A percentile compares a stretch with the other conserved stretches of the same genome.
These are phyloP conservation scores for Aspergillus arachidicola DNA, from an alignment of 2,329 filamentous ascomycete genomes.

Conservation along the genomic window DNA sequence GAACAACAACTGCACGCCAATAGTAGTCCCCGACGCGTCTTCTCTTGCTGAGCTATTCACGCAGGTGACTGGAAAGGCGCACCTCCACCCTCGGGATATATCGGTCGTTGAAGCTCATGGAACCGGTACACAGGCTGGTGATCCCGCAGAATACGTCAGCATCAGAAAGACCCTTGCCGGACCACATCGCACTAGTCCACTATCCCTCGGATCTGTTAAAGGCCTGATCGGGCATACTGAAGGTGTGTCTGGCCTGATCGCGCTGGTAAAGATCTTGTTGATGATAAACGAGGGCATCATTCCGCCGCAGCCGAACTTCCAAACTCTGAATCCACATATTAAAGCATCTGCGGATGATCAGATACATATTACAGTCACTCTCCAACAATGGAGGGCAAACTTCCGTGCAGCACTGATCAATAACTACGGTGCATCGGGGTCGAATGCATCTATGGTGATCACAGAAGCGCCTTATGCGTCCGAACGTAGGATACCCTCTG, in stretches of 20 bases:
- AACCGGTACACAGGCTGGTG: conserved; percentile 36
- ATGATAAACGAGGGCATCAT: conserved; percentile 32
- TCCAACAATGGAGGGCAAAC: conserved; percentile 15
- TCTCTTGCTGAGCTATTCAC: conserved; percentile 36
- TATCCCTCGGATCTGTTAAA: conserved; percentile 36
- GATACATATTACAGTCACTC: conserved; percentile 18
- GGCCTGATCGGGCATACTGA: conserved; percentile 39
- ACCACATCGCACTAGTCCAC: conserved; percentile 9
- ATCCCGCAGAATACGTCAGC: conserved; percentile 32
- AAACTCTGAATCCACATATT: conserved; percentile 26
- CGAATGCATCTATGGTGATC: conserved; percentile 32
- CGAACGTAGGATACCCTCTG: conserved; percentile 12
- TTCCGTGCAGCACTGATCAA: conserved; percentile 29
- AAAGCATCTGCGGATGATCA: conserved; percentile 15
- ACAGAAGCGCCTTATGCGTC: conserved; percentile 12
- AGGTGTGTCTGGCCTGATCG: conserved; percentile 34
- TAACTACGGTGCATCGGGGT: conserved; percentile 35
- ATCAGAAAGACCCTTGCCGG: conserved; percentile 27
- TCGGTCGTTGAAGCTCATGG: conserved; percentile 39
- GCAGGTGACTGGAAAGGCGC: conserved; percentile 24
- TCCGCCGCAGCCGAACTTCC: conserved; percentile 30
- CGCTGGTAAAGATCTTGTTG: conserved; percentile 33
- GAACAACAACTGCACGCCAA: conserved; percentile 29
- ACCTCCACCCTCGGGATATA: conserved; percentile 28
- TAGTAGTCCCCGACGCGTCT: conserved; percentile 20